Conservation (phyloP, 352 stramenopile genomes). For the Vaucheria bursata region DNA sequence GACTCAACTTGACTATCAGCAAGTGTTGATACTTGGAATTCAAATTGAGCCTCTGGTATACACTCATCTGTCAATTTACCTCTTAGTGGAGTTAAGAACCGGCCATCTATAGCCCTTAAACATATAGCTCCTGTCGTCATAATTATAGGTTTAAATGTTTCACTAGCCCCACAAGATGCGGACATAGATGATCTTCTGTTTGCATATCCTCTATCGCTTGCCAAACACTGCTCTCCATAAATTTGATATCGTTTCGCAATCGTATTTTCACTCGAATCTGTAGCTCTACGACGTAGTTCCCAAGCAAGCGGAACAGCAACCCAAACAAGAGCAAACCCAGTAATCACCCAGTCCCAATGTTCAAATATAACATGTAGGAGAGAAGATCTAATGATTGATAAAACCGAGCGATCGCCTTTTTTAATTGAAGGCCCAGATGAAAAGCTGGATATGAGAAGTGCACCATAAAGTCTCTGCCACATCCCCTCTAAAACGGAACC, state of each 20-base stretch:
- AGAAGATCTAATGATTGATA: background rate
- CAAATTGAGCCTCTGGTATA: conserved; percentile 27
- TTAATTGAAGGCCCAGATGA: background rate
- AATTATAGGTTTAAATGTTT: conserved; percentile 12
- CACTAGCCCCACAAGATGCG: conserved; percentile 20
- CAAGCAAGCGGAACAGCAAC: conserved; percentile 12
- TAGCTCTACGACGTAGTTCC: conserved; percentile 10
- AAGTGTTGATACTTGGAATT: conserved; percentile 5
- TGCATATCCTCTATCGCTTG: conserved; percentile 18
- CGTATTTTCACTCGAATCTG: background rate
- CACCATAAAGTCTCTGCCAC: too few species aligned
- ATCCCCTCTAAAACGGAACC: too few species aligned
- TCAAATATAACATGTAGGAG: background rate
- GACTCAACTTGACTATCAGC: background rate
- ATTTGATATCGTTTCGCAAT: conserved; percentile 8
- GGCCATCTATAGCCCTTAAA: conserved; percentile 17
- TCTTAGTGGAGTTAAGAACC: conserved; percentile 17
- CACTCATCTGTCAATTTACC: conserved; percentile 14
- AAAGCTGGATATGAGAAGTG: too few species aligned
- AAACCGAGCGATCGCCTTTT: background rate
- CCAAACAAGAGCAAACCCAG: conserved; percentile 11
- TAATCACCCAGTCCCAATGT: background rate
- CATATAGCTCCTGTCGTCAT: conserved; percentile 28
- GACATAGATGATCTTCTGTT: conserved; percentile 8
- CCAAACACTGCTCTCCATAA: conserved; percentile 25